Conservation (phyloP, 108 stramenopile genomes). For the Seminavis robusta region DNA sequence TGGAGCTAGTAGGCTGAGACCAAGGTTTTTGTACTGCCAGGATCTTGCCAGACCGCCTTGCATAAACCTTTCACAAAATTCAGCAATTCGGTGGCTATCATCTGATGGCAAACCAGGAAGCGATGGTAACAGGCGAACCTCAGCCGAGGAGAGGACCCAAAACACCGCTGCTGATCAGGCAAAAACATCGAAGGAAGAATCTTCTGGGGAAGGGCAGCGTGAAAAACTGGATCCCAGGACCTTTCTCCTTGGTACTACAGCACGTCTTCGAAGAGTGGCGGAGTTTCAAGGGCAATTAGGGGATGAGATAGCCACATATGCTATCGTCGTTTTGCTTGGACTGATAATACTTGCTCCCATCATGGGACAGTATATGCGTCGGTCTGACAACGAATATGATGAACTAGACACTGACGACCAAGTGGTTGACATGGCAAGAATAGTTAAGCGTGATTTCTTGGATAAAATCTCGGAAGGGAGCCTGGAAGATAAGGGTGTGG, state of each 20-base stretch:
- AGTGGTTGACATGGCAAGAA: constrained; percentile 28
- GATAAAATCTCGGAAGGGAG: constrained; percentile 6
- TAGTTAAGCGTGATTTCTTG: constrained; percentile 17
- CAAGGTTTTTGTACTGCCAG: too few relatives aligned
- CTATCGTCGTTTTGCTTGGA: constrained; percentile 1
- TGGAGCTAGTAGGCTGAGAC: too few relatives aligned
- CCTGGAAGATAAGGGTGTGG: background rate
- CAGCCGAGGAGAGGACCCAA: too few relatives aligned
- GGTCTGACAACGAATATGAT: background rate
- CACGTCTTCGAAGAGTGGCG: background rate
- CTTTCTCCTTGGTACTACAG: background rate
- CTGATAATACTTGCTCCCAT: constrained; percentile 4
- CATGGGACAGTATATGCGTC: constrained; percentile 7
- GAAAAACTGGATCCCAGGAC: background rate
- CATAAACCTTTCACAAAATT: too few relatives aligned
- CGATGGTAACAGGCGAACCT: too few relatives aligned
- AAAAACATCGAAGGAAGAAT: too few relatives aligned
- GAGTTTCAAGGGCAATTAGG: background rate
- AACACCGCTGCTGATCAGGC: too few relatives aligned
- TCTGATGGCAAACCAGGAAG: too few relatives aligned
- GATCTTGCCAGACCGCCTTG: too few relatives aligned
- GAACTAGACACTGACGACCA: constrained; percentile 31
- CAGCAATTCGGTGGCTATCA: too few relatives aligned
- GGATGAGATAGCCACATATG: constrained; percentile 1
- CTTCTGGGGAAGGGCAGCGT: too few relatives aligned